Base-by-base conservation (phyloP, 805 yeast genomes). In the Metschnikowia anglica region DNA sequence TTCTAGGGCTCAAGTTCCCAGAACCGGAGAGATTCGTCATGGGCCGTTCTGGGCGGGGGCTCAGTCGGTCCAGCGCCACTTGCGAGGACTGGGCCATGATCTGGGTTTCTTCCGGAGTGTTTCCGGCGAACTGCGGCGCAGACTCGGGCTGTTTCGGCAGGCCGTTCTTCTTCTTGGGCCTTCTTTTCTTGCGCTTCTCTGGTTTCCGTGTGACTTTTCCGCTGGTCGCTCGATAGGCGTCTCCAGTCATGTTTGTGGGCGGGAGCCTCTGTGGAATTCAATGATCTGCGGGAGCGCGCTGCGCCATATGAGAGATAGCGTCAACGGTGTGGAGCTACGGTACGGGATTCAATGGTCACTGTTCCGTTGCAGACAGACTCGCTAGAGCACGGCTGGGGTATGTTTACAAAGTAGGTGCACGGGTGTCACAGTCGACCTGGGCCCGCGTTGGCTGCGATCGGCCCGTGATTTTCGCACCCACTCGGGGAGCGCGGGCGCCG, bases 1-100 rank as follows among this genome's bases (percentile, higher is more conserved):
- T 66, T 13, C 75, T 51, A 9, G 75, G 75, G 39, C 71, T 65
- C 51, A 59, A 32, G 13, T 36, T 21, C 10, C 34, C 41, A 6
- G 17, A 23, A 2, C 8, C 15, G 8, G 29, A 12, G n/a, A 13
- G 20, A 17, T 13, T 6, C 13, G 13, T 5, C 11, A 9, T 12
- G 17, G 40, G 40, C 11, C 7, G 12, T 20, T 13, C 34, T 9
- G 18, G 34, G 9, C 26, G n/a, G 11, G 20, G n/a, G 11, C 26
- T 23, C 26, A 23, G 11, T 23, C 10, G 26, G 26, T 23, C 11
- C 26, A 7, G 26, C 20, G 27, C 3, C 26, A 28, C 25, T 15
- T 3, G 2, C 20, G 39, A 5, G n/a, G 19, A 25, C 1, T 17
- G 8, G 10, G 31, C 20, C 17, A n/a, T 16, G 5, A 11, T 15